Conservation (phyloP, 345 rosid genomes). For the Aurinia saxatilis region DNA sequence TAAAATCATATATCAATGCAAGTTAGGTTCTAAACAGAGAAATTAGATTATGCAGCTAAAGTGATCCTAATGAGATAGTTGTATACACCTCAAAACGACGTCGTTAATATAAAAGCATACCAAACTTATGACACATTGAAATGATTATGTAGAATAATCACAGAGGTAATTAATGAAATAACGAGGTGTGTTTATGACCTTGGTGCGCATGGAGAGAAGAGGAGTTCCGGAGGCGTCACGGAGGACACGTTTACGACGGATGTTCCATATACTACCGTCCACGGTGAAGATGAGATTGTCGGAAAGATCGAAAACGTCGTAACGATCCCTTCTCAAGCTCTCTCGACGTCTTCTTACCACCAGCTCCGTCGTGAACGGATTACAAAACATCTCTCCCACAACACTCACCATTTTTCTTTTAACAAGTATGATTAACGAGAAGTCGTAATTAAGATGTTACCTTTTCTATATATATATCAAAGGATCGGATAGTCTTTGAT, state of each 20-base stretch:
- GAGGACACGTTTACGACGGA: conserved; percentile 39
- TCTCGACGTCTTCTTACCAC: conserved; percentile 38
- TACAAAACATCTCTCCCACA: conserved; percentile 44
- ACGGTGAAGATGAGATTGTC: conserved; percentile 48
- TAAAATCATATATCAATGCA: not conserved
- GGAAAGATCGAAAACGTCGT: conserved; percentile 39
- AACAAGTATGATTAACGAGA: not conserved
- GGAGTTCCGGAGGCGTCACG: conserved; percentile 50
- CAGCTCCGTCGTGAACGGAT: conserved; percentile 49
- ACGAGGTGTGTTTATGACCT: conserved; percentile 27
- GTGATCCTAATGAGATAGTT: not conserved
- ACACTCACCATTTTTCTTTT: conserved; percentile 31
- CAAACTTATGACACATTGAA: not conserved
- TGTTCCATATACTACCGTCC: conserved; percentile 42
- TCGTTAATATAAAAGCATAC: not conserved
- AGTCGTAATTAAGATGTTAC: not conserved
- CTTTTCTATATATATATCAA: not conserved
- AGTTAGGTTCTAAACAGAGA: not conserved
- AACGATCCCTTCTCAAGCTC: conserved; percentile 29
- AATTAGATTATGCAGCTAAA: not conserved
- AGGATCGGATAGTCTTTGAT: not conserved
- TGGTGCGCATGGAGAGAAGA: conserved; percentile 45
- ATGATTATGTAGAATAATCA: not conserved
- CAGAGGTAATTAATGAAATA: not conserved
- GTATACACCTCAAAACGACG: not conserved